Conservation (phyloP, 345 rosid species). For the Cardamine resedifolia region DNA sequence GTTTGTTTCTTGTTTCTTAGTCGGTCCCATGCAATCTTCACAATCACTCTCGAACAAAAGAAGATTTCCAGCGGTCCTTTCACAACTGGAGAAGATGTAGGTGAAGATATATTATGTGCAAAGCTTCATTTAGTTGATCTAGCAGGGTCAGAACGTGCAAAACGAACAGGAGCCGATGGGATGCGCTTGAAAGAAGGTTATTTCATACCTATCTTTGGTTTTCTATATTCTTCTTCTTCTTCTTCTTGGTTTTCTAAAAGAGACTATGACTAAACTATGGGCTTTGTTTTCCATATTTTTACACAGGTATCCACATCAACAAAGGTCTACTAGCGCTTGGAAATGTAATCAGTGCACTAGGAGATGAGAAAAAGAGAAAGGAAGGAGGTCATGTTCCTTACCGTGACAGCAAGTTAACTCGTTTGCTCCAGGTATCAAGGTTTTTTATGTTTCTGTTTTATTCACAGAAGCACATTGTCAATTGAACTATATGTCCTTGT, state of each 20-base stretch:
- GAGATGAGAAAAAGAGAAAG: constrained; percentile 91
- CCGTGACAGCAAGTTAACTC: constrained; percentile 99
- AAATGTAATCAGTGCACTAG: constrained; percentile 92
- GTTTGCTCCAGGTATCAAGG: constrained; percentile 73
- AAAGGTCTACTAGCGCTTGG: constrained; percentile 96
- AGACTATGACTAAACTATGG: constrained; percentile 4
- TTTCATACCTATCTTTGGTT: background rate
- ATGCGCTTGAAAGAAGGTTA: constrained; percentile 95
- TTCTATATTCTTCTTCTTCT: too few relatives aligned
- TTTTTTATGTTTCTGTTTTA: background rate
- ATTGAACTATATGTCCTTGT: background rate
- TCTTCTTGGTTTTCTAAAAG: constrained; percentile 22
- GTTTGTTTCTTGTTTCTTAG: constrained; percentile 41
- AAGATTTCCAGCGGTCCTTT: constrained; percentile 44
- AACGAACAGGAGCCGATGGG: constrained; percentile 95
- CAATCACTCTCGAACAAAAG: constrained; percentile 93
- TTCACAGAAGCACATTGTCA: background rate
- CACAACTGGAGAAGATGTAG: constrained; percentile 48
- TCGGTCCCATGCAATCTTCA: constrained; percentile 98
- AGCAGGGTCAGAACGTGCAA: constrained; percentile 98
- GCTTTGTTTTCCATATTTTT: constrained; percentile 6
- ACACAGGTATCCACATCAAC: constrained; percentile 83
- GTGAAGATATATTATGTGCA: constrained; percentile 81
- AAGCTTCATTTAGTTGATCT: constrained; percentile 94
- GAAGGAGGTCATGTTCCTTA: constrained; percentile 98